Conservation (phyloP, 176 grass and related monocot species). For the Poa pratensis region DNA sequence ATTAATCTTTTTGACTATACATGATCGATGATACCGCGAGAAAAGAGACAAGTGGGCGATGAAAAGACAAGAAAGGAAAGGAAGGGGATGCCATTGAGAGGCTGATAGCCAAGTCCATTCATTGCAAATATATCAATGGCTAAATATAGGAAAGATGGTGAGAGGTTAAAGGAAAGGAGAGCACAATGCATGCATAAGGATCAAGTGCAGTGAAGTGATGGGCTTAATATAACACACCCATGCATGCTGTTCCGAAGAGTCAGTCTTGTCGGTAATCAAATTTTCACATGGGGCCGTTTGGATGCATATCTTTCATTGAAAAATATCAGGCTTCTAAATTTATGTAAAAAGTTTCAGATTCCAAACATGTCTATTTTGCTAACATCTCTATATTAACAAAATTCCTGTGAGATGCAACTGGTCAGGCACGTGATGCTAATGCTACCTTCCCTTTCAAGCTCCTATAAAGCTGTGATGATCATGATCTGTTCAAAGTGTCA, state of each 20-base stretch:
- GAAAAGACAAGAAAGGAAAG: constrained; percentile 42
- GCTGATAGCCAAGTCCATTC: constrained; percentile 42
- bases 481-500: too few relatives aligned
- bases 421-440: too few relatives aligned
- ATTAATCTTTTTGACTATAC: constrained; percentile 36
- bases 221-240: neutral
- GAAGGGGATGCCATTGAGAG: constrained; percentile 51
- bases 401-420: too few relatives aligned
- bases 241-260: neutral
- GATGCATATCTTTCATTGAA: neutral
- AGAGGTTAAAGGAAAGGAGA: constrained; percentile 45
- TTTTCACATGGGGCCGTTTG: neutral
- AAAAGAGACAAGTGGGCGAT: constrained; percentile 25
- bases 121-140: constrained; percentile 33
- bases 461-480: neutral
- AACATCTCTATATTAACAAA: too few relatives aligned
- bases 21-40: constrained; percentile 2
- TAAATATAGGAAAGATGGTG: constrained; percentile 47
- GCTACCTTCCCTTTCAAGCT: neutral
- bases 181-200: neutral
- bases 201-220: neutral
- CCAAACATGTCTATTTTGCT: too few relatives aligned
- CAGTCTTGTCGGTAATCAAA: neutral
- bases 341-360: neutral
- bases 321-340: neutral